Base-by-base conservation (phyloP, 1,284 basidiomycete species). In the Coniferiporia weirii region DNA sequence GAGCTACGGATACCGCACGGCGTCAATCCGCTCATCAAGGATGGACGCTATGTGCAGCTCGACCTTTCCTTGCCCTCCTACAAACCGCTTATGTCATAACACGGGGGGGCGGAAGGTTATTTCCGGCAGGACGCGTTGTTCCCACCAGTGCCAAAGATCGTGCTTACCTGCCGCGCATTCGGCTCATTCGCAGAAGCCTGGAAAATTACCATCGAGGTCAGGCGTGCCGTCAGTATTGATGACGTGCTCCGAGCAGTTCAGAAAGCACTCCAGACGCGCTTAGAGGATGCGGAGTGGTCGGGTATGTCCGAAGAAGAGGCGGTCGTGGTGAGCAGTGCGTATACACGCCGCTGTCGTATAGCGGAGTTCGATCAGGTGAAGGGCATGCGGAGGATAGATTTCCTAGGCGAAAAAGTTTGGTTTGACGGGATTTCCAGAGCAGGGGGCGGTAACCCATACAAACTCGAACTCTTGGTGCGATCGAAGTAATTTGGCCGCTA, bases 231-330 rank as follows among this genome's bases (percentile, higher is more conserved):
- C 50, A 10, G 45, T 34, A 59, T 60, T 9, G 52, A 46, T 13
- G 54, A 60, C 12, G 51, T 61, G 4, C 51, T 59, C 1, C 34
- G 43, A 4, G 52, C 44, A 5, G 38, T 60, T 6, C 44, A 61
- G 32, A n/a, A n/a, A 10, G 19, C 20, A 6, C 22, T 62, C 12
- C 57, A 59, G 32, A 59, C 19, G 1, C 57, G 32, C 19, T 47
- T 62, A 38, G 52, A 52, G 27, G 57, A 62, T 35, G 57, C 53
- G 20, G 61, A 62, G 40, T 62, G 52, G 52, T 57, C 61, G 13
- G 44, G 19, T 20, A 19, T 62, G 19, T 35, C 45, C 17, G 45
- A 58, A 3, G 22, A 40, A 1, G 47, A 59, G n/a, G 38, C 27
- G 19, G 32, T 48, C 19, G 57, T 50, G 12, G 52, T 45, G 9